A percentile compares a stretch with the other conserved stretches of the same genome.
Conservation (phyloP, 805 yeast genomes). For the Barnettozyma salicaria region DNA sequence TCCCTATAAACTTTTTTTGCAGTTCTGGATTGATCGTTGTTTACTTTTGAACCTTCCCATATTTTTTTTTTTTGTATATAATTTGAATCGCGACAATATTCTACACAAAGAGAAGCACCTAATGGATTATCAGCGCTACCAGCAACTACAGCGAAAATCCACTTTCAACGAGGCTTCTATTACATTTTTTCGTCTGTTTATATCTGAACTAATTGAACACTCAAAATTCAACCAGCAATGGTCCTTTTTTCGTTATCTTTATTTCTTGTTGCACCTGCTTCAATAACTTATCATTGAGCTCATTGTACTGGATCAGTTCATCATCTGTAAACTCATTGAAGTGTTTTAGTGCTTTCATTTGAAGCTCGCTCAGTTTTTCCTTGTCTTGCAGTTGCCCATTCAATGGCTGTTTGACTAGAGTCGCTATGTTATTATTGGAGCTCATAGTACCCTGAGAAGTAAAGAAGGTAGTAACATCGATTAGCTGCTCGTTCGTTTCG, state of each 20-base stretch:
- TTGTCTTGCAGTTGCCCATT: constrained; percentile 11
- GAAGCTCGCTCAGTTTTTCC: constrained; percentile 5
- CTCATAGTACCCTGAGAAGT: too few species aligned
- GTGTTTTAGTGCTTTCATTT: constrained; percentile 5
- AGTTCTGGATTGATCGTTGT: too few species aligned
- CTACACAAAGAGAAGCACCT: background rate
- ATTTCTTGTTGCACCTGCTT: constrained; percentile 13
- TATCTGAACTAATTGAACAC: too few species aligned
- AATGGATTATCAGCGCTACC: background rate
- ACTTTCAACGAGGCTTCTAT: background rate
- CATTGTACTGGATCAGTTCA: constrained; percentile 7
- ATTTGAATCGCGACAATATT: too few species aligned
- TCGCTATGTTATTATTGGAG: too few species aligned
- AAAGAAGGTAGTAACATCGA: constrained; percentile 24
- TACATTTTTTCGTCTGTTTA: too few species aligned
- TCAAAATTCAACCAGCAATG: constrained; percentile 18
- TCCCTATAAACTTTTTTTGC: background rate
- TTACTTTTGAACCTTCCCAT: too few species aligned
- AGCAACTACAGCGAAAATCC: background rate
- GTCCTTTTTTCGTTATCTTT: constrained; percentile 16
- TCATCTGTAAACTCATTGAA: constrained; percentile 9
- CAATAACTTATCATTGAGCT: constrained; percentile 13
- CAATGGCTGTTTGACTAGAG: constrained; percentile 11
- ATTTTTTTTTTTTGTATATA: too few species aligned
- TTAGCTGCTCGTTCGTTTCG: constrained; percentile 29